phyloP scores from a whole-genome alignment of 257 asterid species.

The Echium plantagineum region DNA sequence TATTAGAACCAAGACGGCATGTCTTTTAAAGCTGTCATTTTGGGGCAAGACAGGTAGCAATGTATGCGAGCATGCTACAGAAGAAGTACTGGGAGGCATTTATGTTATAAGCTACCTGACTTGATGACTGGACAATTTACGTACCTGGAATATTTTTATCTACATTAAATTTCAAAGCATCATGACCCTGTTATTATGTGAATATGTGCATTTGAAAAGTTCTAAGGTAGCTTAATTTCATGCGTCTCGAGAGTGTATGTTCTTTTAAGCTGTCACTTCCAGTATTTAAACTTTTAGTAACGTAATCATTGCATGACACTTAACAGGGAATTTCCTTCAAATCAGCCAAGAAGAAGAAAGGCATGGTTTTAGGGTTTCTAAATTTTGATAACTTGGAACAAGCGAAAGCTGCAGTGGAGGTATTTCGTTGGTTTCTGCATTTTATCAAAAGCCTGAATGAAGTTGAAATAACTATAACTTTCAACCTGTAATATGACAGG shows the following conservation, averaged over 20 bases:
- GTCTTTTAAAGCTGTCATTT: too few species aligned
- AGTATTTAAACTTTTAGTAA: neutral
- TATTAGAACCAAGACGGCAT: too few species aligned
- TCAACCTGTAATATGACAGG: slow-evolving; percentile 40
- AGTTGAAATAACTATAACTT: slow-evolving; percentile 9
- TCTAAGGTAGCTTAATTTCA: too few species aligned
- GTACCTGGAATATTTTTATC: too few species aligned
- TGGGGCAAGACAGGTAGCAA: too few species aligned
- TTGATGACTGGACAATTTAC: too few species aligned
- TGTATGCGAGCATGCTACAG: too few species aligned
- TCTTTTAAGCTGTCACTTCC: neutral
- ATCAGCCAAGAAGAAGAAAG: slow-evolving; percentile 91
- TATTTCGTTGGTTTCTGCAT: slow-evolving; percentile 11
- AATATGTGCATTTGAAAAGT: neutral
- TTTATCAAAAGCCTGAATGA: neutral
- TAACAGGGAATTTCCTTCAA: slow-evolving; percentile 50
- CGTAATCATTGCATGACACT: neutral
- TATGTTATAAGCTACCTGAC: too few species aligned
- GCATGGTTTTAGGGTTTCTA: slow-evolving; percentile 87
- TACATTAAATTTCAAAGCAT: neutral
- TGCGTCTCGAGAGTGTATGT: neutral
- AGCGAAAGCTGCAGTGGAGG: slow-evolving; percentile 51
- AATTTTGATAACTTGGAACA: slow-evolving; percentile 57
- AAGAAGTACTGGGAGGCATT: too few species aligned
- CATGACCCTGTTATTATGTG: neutral